Evolutionary conservation across 306 rosid genomes (phyloP).

Genomic region (Carpinus viminea): DNA sequence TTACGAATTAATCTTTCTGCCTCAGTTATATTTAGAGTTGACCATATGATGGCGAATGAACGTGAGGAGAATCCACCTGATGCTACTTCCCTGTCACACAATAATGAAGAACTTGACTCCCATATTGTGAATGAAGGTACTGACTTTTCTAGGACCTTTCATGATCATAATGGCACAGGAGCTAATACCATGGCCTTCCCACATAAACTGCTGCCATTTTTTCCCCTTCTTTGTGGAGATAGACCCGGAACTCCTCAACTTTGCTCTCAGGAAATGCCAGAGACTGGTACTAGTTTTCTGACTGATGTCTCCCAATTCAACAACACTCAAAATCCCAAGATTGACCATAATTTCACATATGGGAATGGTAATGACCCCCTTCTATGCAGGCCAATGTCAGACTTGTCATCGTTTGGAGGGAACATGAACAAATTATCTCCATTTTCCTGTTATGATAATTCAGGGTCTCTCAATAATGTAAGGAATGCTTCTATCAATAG

Average conservation of each 20-base stretch:
- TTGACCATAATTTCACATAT: slow-evolving; percentile 6
- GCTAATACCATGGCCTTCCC: too few species aligned
- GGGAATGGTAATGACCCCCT: slow-evolving; percentile 10
- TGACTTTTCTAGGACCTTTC: too few species aligned
- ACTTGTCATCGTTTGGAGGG: slow-evolving; percentile 9
- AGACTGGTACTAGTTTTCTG: slow-evolving; percentile 12
- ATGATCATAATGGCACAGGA: too few species aligned
- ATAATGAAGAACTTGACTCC: too few species aligned
- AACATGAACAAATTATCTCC: slow-evolving; percentile 22
- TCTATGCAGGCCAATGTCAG: background rate
- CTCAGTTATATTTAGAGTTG: too few species aligned
- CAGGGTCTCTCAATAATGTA: slow-evolving; percentile 11
- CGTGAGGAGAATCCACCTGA: too few species aligned
- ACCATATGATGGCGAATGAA: too few species aligned
- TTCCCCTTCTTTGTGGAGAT: slow-evolving; percentile 24
- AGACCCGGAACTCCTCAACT: slow-evolving; percentile 19
- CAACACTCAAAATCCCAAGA: slow-evolving; percentile 25
- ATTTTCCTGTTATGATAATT: slow-evolving; percentile 19
- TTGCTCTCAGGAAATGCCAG: slow-evolving; percentile 6
- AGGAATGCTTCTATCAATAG: slow-evolving; percentile 23
- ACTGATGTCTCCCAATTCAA: slow-evolving; percentile 27
- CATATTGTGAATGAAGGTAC: too few species aligned
- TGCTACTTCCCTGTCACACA: too few species aligned
- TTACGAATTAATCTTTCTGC: too few species aligned
- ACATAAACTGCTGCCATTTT: slow-evolving; percentile 10